Percentiles rank a stretch among this genome's conserved stretches.
Evolutionary conservation across 495 filamentous ascomycete species (phyloP).

Genomic region (Neurospora hispaniola): DNA sequence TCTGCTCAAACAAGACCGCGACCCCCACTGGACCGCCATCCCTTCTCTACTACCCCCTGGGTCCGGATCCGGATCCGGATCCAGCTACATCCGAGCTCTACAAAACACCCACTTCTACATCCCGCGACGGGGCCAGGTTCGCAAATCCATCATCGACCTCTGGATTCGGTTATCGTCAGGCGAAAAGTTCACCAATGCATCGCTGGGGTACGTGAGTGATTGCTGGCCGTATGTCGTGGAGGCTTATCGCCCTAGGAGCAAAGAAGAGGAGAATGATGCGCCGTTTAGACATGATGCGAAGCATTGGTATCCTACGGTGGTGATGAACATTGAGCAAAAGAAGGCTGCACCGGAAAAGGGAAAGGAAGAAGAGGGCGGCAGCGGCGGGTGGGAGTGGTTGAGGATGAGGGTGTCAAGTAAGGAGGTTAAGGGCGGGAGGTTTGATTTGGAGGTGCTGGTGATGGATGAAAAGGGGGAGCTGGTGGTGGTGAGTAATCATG

Average conservation of each 20-base stretch:
- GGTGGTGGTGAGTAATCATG: constrained; percentile 52
- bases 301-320: constrained; percentile 72
- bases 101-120: constrained; percentile 45
- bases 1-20: constrained; percentile 26
- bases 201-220: constrained; percentile 51
- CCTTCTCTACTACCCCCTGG: constrained; percentile 17
- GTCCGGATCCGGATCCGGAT: background rate
- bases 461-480: constrained; percentile 46
- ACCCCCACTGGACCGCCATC: constrained; percentile 37
- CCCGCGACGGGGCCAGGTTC: constrained; percentile 36
- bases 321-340: constrained; percentile 60
- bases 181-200: constrained; percentile 43
- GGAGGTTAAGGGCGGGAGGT: constrained; percentile 49
- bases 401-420: constrained; percentile 46
- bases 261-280: too few relatives aligned
- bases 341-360: constrained; percentile 38
- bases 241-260: constrained; percentile 9
- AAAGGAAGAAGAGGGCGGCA: too few relatives aligned
- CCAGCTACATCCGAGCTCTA: constrained; percentile 35
- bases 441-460: constrained; percentile 56
- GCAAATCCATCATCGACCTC: constrained; percentile 44
- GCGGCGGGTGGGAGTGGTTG: constrained; percentile 54
- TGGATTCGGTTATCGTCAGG: constrained; percentile 49
- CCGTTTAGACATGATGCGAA: background rate
- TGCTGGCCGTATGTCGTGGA: constrained; percentile 27